phyloP scores from a whole-genome alignment of 352 stramenopile genomes.

The Pilasporangium apinafurcum region DNA sequence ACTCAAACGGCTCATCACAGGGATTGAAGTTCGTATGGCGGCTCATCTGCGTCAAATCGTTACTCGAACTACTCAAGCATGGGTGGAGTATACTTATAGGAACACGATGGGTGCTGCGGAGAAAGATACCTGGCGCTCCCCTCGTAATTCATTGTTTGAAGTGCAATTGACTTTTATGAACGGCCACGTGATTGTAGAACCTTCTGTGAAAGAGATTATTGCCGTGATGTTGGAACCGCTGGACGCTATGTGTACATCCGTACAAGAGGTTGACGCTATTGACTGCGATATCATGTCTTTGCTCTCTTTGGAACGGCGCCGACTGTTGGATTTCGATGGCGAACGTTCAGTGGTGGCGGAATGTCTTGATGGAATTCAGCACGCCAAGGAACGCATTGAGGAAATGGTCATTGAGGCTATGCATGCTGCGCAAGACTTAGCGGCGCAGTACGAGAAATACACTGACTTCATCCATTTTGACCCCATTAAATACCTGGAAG shows the following conservation, averaged over 20 bases:
- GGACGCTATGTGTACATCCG: constrained; percentile 61
- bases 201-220: constrained; percentile 65
- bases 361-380: constrained; percentile 34
- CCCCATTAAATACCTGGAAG: constrained; percentile 54
- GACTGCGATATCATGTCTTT: constrained; percentile 90
- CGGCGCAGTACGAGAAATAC: constrained; percentile 66
- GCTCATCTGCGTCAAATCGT: constrained; percentile 80
- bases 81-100: constrained; percentile 47
- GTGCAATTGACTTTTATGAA: constrained; percentile 59
- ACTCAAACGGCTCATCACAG: constrained; percentile 75
- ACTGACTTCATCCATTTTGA: constrained; percentile 84
- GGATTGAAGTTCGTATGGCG: constrained; percentile 82
- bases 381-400: constrained; percentile 47
- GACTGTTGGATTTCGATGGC: constrained; percentile 47
- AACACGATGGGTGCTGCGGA: constrained; percentile 4
- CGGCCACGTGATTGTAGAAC: constrained; percentile 47
- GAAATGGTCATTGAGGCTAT: constrained; percentile 59
- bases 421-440: constrained; percentile 53
- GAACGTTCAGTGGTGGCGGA: constrained; percentile 35
- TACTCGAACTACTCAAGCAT: constrained; percentile 40
- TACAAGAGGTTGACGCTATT: constrained; percentile 80
- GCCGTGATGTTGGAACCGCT: constrained; percentile 71
- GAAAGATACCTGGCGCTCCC: constrained; percentile 35
- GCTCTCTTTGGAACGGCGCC: constrained; percentile 56
- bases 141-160: constrained; percentile 75